Conservation (phyloP, 108 stramenopile species). For the Schizochytrium sp. region DNA sequence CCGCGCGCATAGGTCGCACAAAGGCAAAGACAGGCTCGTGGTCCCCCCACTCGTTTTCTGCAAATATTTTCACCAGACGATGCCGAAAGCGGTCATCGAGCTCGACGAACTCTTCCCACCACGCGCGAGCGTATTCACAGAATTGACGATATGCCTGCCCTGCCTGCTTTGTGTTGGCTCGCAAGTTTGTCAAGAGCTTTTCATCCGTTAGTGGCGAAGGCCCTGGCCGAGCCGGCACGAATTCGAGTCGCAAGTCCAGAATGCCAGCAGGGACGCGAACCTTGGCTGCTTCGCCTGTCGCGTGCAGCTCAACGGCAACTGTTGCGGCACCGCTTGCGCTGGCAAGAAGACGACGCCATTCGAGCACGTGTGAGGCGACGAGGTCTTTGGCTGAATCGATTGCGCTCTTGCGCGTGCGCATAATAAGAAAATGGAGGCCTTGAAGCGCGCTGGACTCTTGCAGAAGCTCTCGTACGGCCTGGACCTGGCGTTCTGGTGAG, state of each 20-base stretch:
- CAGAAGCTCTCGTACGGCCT: not conserved
- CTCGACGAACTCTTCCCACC: slow-evolving; percentile 38
- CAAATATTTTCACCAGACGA: slow-evolving; percentile 30
- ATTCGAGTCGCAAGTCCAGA: not conserved
- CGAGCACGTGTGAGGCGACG: not conserved
- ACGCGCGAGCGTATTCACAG: slow-evolving; percentile 38
- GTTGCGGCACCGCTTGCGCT: not conserved
- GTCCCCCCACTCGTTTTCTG: slow-evolving; percentile 38
- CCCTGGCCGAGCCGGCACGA: not conserved
- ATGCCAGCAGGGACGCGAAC: not conserved
- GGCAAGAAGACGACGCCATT: slow-evolving; percentile 6
- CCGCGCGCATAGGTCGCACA: slow-evolving; percentile 23
- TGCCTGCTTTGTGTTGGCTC: not conserved
- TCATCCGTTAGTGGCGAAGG: not conserved
- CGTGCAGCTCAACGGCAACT: not conserved
- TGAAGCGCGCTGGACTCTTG: not conserved
- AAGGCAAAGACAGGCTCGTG: slow-evolving; percentile 39
- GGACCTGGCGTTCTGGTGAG: not conserved
- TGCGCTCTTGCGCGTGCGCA: not conserved
- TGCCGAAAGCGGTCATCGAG: not conserved
- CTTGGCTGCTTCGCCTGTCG: not conserved
- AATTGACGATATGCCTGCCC: slow-evolving; percentile 33
- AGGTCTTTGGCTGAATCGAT: not conserved
- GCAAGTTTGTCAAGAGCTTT: not conserved
- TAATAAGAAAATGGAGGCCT: not conserved